These are phyloP conservation scores for Penicillium lividum DNA, from an alignment of 495 filamentous ascomycete species.

Conservation along the genomic window DNA sequence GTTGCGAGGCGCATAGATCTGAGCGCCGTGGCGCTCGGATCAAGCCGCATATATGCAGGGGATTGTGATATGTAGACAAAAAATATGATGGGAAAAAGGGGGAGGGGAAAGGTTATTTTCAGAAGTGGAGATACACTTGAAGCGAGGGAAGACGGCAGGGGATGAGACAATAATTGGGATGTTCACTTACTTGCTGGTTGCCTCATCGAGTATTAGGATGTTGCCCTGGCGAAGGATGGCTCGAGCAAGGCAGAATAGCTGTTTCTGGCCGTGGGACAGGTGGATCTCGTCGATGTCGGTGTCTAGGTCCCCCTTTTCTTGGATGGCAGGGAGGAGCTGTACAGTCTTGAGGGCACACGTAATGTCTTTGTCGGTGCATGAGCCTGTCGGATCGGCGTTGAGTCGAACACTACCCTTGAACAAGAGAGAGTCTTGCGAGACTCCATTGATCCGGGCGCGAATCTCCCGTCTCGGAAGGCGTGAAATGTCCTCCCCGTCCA, in stretches of 20 bases:
- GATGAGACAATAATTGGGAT: conserved; percentile 14
- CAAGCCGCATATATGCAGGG: conserved; percentile 31
- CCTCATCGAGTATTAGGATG: conserved; percentile 54
- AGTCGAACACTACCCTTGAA: conserved; percentile 46
- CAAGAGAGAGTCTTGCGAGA: conserved; percentile 62
- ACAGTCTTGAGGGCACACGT: conserved; percentile 50
- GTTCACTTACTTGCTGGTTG: conserved; percentile 49
- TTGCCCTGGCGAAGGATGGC: conserved; percentile 53
- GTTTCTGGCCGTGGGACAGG: conserved; percentile 62
- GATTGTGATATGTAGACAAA: conserved; percentile 10
- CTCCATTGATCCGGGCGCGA: conserved; percentile 48
- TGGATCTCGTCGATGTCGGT: conserved; percentile 50
- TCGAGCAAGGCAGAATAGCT: conserved; percentile 65
- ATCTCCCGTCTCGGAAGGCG: conserved; percentile 49
- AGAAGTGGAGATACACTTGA: conserved; percentile 8
- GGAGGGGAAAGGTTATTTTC: not conserved
- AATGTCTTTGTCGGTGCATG: conserved; percentile 38
- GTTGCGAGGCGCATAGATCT: conserved; percentile 6
- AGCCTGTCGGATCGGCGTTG: conserved; percentile 50
- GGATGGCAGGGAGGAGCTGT: conserved; percentile 47
- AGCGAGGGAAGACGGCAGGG: conserved; percentile 23
- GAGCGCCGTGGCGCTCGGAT: conserved; percentile 21
- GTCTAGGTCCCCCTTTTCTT: conserved; percentile 53
- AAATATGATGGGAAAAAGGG: conserved; percentile 4
- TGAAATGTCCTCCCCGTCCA: conserved; percentile 52